These are phyloP conservation scores for Thermoascus crustaceus DNA, from an alignment of 2,329 filamentous ascomycete genomes.

Conservation along the genomic window DNA sequence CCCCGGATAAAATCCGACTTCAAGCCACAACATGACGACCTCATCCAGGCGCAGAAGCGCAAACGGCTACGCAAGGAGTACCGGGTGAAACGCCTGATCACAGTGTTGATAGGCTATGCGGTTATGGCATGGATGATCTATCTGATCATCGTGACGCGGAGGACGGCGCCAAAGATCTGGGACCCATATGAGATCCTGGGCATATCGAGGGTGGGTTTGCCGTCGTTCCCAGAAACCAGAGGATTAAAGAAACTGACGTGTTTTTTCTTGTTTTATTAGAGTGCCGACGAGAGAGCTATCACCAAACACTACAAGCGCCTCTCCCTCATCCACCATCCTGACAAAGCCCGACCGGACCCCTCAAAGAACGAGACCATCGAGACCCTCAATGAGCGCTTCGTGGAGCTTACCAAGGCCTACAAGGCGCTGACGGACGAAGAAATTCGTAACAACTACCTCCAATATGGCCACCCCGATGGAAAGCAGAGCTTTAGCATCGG, in stretches of 20 bases:
- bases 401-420: constrained; percentile 95
- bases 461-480: constrained; percentile 93
- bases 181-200: constrained; percentile 94
- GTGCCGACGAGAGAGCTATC: constrained; percentile 79
- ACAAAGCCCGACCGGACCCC: constrained; percentile 78
- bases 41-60: constrained; percentile 73
- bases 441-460: constrained; percentile 89
- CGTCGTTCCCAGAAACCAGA: neutral
- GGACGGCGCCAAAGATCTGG: constrained; percentile 69
- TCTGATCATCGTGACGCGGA: constrained; percentile 72
- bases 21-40: constrained; percentile 70
- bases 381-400: constrained; percentile 75
- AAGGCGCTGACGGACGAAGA: constrained; percentile 97
- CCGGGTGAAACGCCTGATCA: constrained; percentile 72
- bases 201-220: constrained; percentile 63
- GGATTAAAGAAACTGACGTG: constrained; percentile 4
- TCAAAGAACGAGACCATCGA: constrained; percentile 85
- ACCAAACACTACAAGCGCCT: constrained; percentile 84
- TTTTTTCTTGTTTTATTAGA: constrained; percentile 45
- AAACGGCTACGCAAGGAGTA: constrained; percentile 86
- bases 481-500: constrained; percentile 98
- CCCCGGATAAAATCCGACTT: constrained; percentile 75
- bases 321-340: constrained; percentile 80
- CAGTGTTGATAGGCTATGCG: constrained; percentile 69
- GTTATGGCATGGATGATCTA: constrained; percentile 88